Base-by-base conservation (phyloP, 192 early-diverging fungal genomes). In the Funneliformis mosseae region DNA sequence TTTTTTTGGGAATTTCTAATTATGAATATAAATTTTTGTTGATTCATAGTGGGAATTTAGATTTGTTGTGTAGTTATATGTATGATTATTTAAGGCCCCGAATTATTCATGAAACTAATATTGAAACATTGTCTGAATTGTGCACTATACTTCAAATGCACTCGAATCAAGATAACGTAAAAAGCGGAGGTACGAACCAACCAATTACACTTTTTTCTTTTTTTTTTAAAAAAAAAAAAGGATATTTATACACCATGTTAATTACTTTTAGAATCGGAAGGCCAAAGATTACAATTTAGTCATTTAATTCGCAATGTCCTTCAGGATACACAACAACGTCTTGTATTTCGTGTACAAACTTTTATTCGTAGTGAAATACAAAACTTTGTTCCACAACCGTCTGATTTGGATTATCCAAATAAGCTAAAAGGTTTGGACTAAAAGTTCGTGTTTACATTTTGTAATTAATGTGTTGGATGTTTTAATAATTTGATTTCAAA, bases 61-160 rank as follows among this genome's bases (percentile, higher is more conserved):
- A 99, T 70, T 78, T 87, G 0, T 82, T 95, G 8, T 91, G 92
- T 69, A 88, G 89, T 55, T 86, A 92, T 74, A 87, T 99, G 18
- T 94, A 97, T 79, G 94, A 97, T 73, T 90, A 93, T 41, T 87
- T 97, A 27, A 91, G 97, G 5, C 96, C 97, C 38, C 85, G 93
- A 11, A 95, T 99, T 63, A 94, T 98, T 76, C 93, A 94, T 78
- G 95, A 97, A 80, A 85, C 89, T 21, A 86, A 91, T 42, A 96
- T 98, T 21, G 92, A 92, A 42, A 89, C 89, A 23, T 88, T 99
- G 10, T 94, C 97, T 0, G 95, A 93, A 38, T 83, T 99, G 6
- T 97, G 95, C 74, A 87, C 90, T 21, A 87, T 93, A 42, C 88
- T 96, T 66, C 83, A 90, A 33, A 84, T 92, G 25, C 88, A 94